Conservation (phyloP, 2,329 filamentous ascomycete genomes). For the Dactylellina cionopaga region DNA sequence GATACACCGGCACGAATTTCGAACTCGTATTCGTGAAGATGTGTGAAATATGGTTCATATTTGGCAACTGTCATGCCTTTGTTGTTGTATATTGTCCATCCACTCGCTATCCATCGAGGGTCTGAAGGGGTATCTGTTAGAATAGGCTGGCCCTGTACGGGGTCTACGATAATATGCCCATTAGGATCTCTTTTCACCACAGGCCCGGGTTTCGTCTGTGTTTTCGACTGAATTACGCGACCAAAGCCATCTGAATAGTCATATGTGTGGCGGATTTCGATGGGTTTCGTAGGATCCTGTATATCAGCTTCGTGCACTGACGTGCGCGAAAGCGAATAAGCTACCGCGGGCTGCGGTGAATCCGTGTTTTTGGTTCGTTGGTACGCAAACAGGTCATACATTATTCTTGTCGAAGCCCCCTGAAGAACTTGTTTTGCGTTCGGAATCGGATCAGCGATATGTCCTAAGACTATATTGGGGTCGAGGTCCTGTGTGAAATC, state of each 20-base stretch:
- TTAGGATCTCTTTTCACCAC: neutral
- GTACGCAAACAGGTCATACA: neutral
- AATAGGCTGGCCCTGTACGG: neutral
- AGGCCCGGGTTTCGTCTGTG: neutral
- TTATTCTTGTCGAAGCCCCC: neutral
- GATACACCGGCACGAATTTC: conserved; percentile 24
- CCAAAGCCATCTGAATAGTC: conserved; percentile 36
- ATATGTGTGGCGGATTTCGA: neutral
- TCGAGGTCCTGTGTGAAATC: neutral
- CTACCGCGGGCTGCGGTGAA: neutral
- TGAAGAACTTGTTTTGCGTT: neutral
- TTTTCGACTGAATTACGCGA: conserved; percentile 6
- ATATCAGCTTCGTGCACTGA: neutral
- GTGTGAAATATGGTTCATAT: conserved; percentile 55
- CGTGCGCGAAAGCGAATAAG: neutral
- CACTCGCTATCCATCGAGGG: conserved; percentile 52
- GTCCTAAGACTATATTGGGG: neutral
- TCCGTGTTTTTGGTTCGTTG: neutral
- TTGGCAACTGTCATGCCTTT: conserved; percentile 52
- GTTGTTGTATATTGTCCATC: conserved; percentile 56
- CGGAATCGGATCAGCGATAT: neutral
- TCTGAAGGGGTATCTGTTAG: no score
- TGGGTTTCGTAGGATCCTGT: neutral
- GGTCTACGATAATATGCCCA: neutral
- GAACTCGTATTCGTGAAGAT: conserved; percentile 39